Evolutionary conservation across 495 filamentous ascomycete species (phyloP).

Genomic region (Bacidia gigantensis): DNA sequence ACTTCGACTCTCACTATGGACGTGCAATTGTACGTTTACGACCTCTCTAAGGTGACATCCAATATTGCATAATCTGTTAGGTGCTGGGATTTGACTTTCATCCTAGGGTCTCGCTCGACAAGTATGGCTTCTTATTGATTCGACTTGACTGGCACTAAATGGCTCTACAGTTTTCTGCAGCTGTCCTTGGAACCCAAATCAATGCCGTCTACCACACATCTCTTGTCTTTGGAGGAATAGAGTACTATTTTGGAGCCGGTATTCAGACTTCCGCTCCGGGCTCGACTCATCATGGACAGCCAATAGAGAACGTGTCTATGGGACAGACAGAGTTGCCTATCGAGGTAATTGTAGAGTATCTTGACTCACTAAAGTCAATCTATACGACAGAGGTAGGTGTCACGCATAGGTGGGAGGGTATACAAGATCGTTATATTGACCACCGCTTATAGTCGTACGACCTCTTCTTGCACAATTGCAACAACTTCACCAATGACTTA

Average conservation of each 20-base stretch:
- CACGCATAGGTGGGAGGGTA: background rate
- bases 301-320: constrained; percentile 61
- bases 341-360: constrained; percentile 78
- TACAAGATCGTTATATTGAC: too few relatives aligned
- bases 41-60: constrained; percentile 68
- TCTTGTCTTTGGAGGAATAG: constrained; percentile 63
- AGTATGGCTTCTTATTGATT: constrained; percentile 16
- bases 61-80: too few relatives aligned
- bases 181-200: constrained; percentile 47
- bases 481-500: constrained; percentile 95
- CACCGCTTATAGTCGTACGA: constrained; percentile 55
- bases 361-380: constrained; percentile 66
- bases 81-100: too few relatives aligned
- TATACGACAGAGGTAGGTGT: constrained; percentile 62
- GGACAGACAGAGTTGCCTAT: constrained; percentile 63
- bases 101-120: constrained; percentile 28
- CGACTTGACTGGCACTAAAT: too few relatives aligned
- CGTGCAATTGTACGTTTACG: constrained; percentile 84
- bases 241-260: constrained; percentile 63
- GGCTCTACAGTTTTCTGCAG: constrained; percentile 18
- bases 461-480: constrained; percentile 86
- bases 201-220: constrained; percentile 91
- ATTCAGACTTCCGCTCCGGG: constrained; percentile 70
- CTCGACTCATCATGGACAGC: constrained; percentile 69
- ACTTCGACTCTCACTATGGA: constrained; percentile 44